These are phyloP conservation scores for Alternaria longipes DNA, from an alignment of 2,329 filamentous ascomycete genomes.

Conservation along the genomic window DNA sequence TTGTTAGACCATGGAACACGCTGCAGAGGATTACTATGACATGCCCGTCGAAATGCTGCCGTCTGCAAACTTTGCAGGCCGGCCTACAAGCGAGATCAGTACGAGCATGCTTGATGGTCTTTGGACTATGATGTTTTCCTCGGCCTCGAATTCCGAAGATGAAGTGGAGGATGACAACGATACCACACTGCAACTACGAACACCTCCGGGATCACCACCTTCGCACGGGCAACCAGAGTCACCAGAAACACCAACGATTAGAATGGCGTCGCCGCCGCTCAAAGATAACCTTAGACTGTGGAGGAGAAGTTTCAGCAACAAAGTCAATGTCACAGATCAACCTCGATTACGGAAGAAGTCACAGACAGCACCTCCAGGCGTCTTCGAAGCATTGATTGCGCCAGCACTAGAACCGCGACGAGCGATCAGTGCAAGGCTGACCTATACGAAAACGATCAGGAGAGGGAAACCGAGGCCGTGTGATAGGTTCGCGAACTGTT, in stretches of 20 bases:
- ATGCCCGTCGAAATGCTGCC: constrained; percentile 32
- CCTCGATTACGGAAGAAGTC: constrained; percentile 30
- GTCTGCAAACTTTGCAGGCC: constrained; percentile 35
- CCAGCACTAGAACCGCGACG: constrained; percentile 34
- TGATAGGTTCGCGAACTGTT: not conserved
- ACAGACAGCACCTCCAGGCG: constrained; percentile 32
- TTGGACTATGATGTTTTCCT: constrained; percentile 19
- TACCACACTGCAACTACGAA: constrained; percentile 7
- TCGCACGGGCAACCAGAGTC: constrained; percentile 9
- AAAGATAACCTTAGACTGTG: constrained; percentile 2
- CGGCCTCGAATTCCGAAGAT: constrained; percentile 19
- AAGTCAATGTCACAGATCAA: constrained; percentile 13
- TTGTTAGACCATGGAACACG: constrained; percentile 17
- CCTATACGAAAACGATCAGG: constrained; percentile 7
- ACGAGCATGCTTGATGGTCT: constrained; percentile 31
- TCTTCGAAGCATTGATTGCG: constrained; percentile 12
- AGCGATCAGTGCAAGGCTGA: constrained; percentile 38
- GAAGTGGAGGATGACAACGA: constrained; percentile 25
- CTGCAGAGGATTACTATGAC: constrained; percentile 33
- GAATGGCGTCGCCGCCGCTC: constrained; percentile 13
- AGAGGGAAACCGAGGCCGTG: constrained; percentile 8
- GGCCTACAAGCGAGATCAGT: constrained; percentile 35
- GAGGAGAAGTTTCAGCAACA: constrained; percentile 17
- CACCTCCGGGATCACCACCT: not conserved
- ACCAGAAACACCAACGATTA: constrained; percentile 15